Conservation (phyloP, 176 grass and related monocot species). For the Thinopyrum elongatum region DNA sequence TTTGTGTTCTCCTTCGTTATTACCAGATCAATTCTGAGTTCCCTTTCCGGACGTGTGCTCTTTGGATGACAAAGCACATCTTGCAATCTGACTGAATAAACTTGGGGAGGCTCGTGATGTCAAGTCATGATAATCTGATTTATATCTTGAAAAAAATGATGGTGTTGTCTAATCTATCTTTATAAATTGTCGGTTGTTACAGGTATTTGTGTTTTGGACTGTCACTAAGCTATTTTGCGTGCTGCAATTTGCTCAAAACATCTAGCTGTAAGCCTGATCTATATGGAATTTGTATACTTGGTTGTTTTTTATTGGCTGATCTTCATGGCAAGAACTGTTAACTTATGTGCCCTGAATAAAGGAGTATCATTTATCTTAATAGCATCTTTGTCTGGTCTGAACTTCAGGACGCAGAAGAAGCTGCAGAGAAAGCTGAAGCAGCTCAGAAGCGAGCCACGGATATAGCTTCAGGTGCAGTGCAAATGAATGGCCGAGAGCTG, state of each 20-base stretch:
- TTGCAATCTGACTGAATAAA: not conserved
- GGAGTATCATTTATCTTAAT: not conserved
- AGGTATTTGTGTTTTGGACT: not conserved
- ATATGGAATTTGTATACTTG: not conserved
- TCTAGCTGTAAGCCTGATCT: not conserved
- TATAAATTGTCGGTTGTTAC: not conserved
- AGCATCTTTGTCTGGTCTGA: not conserved
- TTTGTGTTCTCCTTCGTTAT: not conserved
- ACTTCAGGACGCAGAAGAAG: not conserved
- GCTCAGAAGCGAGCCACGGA: slow-evolving; percentile 50
- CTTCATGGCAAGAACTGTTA: not conserved
- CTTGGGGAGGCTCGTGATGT: not conserved
- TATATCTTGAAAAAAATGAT: not conserved
- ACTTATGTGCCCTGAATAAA: not conserved
- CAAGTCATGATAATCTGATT: not conserved
- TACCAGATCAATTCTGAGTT: not conserved
- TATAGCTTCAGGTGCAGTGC: slow-evolving; percentile 47
- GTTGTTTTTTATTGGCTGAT: not conserved
- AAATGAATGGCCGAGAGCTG: slow-evolving; percentile 60
- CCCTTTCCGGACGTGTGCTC: not conserved
- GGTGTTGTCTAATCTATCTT: not conserved
- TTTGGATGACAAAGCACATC: not conserved
- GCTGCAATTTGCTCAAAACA: not conserved
- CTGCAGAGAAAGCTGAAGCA: slow-evolving; percentile 23
- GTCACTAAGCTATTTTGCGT: not conserved